Evolutionary conservation across 805 yeast species (phyloP), one percentile per base, ranked within the genome.

Genomic region (Lipomyces spencermartinsiae): DNA sequence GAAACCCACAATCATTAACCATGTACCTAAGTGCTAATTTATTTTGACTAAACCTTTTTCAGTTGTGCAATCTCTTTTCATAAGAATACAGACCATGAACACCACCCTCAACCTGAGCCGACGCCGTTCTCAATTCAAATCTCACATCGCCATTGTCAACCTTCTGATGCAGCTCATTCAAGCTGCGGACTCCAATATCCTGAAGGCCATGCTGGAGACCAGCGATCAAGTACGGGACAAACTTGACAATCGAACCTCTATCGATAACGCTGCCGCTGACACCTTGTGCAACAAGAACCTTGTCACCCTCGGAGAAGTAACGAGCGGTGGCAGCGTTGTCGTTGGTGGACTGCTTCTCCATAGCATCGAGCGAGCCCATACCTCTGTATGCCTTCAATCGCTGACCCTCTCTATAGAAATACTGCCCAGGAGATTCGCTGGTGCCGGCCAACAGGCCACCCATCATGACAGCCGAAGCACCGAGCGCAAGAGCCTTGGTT

Each of bases 381-480:
- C 99, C 99, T 84, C 99, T 90, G 87, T 95, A 95, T 70, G 92
- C 82, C 87, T 95, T 95, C 81, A 95, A 88, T 83, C 99, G 91
- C 86, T 95, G 89, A 79, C 99, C 99, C 78, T 95, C 99, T 79
- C 97, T 88, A 90, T 89, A 95, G 84, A 91, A 95, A 85, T 93
- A 95, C 77, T 91, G 93, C 83, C 99, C 99, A 76, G 99, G 99
- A 71, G 98, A 90, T 85, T 95, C 99, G 71, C 95, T 83, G 69
- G 99, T 95, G 83, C 99, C 99, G 70, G 99, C 99, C 77, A 95
- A 86, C 87, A 95, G 89, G 83, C 98, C 97, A 79, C 99, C 99
- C 99, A 95, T 95, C 99, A 95, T 95, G 74, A 93, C 97, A 82
- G 90, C 85, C 22, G 98, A 93, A 49, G 99, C 97, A 82, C 99